Evolutionary conservation across 2,329 filamentous ascomycete species (phyloP), one percentile per base, ranked within the genome.

Genomic region (Exophiala xenobiotica): DNA sequence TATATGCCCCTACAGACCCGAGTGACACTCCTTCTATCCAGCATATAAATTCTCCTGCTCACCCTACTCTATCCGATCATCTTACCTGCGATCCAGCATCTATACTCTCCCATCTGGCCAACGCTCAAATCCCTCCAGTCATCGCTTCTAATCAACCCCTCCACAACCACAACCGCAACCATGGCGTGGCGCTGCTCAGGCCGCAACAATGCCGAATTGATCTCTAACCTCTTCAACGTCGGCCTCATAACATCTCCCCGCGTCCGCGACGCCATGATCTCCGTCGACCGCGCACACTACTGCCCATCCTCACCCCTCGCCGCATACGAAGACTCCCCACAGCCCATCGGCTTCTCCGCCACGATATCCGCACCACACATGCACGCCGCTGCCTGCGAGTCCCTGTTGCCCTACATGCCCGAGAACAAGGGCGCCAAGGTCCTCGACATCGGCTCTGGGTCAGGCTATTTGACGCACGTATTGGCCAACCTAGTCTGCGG

Each of bases 181-280:
- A 97, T 99, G 93, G 91, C 92, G 53, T 99, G 93, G 93, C 82
- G 83, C 60, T 90, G 87, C 69, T 87, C 86, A 5, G 92, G 90
- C 54, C 72, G 73, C 3, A 82, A 83, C 22, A 96, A 97, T 68
- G 70, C 73, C 33, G 83, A 84, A 50, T 78, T 99, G 42, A 77
- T 97, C 56, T 79, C 85, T 61, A 96, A 96, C 67, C 78, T 99
- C 51, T 84, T 76, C 67, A 76, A 72, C 33, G 82, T 87, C 62
- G 79, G 79, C 2, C 76, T 97, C 46, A 90, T 97, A 60, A 85
- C 78, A n/a, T 80, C 83, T 56, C 71, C 80, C 3, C 74, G 78
- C 19, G 88, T 95, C 26, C 87, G 85, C 63, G 76, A 81, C n/a
- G 91, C 92, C 49, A 95, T 97, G 77, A 72, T 87, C 39, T 49